Evolutionary conservation across 495 filamentous ascomycete species (phyloP).

Genomic region (Lophiostoma macrostomum): DNA sequence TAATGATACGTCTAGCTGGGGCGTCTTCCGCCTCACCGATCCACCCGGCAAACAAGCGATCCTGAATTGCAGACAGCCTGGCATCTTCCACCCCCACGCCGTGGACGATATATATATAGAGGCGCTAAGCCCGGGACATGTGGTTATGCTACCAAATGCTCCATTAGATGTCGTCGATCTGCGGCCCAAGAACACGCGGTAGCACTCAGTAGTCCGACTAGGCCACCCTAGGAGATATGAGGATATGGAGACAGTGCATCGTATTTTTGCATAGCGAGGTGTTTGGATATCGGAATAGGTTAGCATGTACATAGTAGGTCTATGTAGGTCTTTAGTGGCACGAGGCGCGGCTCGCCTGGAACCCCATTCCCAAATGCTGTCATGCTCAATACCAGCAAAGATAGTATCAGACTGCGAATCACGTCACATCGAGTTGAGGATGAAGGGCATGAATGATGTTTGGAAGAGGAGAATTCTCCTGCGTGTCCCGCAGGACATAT

Average conservation of each 20-base stretch:
- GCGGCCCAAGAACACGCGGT: slow-evolving; percentile 40
- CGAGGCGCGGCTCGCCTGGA: background rate
- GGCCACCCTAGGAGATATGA: background rate
- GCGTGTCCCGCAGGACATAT: too few relatives aligned
- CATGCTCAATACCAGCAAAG: too few relatives aligned
- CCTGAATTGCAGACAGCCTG: slow-evolving; percentile 67
- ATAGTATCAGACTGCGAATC: background rate
- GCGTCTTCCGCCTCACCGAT: slow-evolving; percentile 87
- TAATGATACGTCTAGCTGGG: slow-evolving; percentile 59
- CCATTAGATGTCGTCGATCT: slow-evolving; percentile 79
- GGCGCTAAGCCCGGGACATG: slow-evolving; percentile 78
- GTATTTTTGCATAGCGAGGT: slow-evolving; percentile 18
- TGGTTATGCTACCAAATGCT: slow-evolving; percentile 70
- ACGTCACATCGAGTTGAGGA: too few relatives aligned
- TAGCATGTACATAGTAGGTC: background rate
- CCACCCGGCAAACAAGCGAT: slow-evolving; percentile 83
- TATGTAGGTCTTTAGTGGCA: background rate
- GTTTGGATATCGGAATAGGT: background rate
- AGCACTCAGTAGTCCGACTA: background rate
- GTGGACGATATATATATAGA: slow-evolving; percentile 78
- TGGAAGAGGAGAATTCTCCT: too few relatives aligned
- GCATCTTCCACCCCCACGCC: slow-evolving; percentile 79
- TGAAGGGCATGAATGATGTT: too few relatives aligned
- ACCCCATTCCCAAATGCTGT: background rate
- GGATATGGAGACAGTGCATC: background rate